A percentile compares a stretch with the other conserved stretches of the same genome.
Evolutionary conservation across 805 yeast species (phyloP).

Genomic region (Myxozyma monticola): DNA sequence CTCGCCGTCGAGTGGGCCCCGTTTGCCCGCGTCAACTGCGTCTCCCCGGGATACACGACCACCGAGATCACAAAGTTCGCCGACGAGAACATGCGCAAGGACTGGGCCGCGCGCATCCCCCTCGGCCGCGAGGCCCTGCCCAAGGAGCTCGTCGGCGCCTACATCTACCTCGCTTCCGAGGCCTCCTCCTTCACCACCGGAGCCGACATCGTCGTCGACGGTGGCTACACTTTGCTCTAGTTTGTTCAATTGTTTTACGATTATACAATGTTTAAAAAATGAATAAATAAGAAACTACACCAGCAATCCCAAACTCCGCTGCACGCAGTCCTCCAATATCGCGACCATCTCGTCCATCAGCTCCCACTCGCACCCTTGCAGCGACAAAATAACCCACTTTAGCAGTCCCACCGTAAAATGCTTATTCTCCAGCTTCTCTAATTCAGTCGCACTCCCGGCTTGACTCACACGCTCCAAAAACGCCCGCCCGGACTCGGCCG

Average conservation of each 20-base stretch:
- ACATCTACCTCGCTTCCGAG: constrained; percentile 50
- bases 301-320: constrained; percentile 29
- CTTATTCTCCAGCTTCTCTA: constrained; percentile 42
- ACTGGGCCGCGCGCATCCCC: constrained; percentile 53
- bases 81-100: constrained; percentile 48
- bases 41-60: constrained; percentile 54
- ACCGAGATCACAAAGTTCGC: constrained; percentile 54
- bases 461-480: constrained; percentile 53
- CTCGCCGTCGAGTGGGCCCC: constrained; percentile 59
- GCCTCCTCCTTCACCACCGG: constrained; percentile 55
- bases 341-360: constrained; percentile 28
- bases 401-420: constrained; percentile 59
- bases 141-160: constrained; percentile 53
- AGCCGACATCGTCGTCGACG: constrained; percentile 54
- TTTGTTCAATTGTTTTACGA: no score
- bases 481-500: constrained; percentile 28
- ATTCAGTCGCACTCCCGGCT: constrained; percentile 36
- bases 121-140: constrained; percentile 57
- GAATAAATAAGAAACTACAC: no score
- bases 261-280: no score
- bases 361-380: constrained; percentile 36
- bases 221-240: constrained; percentile 37
- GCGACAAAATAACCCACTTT: constrained; percentile 34
- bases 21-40: constrained; percentile 51
- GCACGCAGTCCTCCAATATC: constrained; percentile 27